Base-by-base conservation (phyloP, 805 yeast species). In the Nakazawaea populi region DNA sequence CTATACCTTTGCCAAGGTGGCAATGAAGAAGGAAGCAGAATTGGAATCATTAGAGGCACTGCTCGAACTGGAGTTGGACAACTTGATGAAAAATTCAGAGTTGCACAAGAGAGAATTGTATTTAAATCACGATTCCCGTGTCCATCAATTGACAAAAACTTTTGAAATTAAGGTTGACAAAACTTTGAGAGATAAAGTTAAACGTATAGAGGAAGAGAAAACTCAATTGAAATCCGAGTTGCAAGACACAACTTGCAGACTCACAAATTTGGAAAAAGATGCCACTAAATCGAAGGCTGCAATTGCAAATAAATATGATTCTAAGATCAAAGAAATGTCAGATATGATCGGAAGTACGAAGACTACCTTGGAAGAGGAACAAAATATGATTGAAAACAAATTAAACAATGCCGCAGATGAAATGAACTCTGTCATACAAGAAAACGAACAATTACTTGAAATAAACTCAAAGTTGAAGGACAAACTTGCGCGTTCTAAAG, bases 201-300 rank as follows among this genome's bases (percentile, higher is more conserved):
- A 37, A 6, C 11, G 5, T 4, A 36, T 46, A 10, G 32, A 30
- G 14, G 28, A 35, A 5, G 37, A 46, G 27, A 37, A 46, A 29
- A 6, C 10, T 7, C 32, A 11, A 7, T 42, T 47, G 30, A 11
- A 27, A 7, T 9, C 4, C 10, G 39, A 29, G 5, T 6, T 48
- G 3, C 11, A 24, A 14, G 30, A 9, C 6, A 24, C 29, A 18
- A 38, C 14, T 6, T 56, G 52, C n/a, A 45, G 58, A 34, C 35
- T 57, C 48, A 14, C 50, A 14, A 52, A 54, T 44, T 61, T 69
- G n/a, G 57, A 58, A 28, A 44, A 29, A 6, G 66, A 65, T 38
- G 64, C 63, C 49, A 56, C 55, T 5, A 34, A 45, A 6, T 56
- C 56, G 11, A 58, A 65, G 71, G 49, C 56, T 27, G 32, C 52